These are phyloP conservation scores for Suhomyces sp. DNA, from an alignment of 805 yeast genomes.

Conservation along the genomic window DNA sequence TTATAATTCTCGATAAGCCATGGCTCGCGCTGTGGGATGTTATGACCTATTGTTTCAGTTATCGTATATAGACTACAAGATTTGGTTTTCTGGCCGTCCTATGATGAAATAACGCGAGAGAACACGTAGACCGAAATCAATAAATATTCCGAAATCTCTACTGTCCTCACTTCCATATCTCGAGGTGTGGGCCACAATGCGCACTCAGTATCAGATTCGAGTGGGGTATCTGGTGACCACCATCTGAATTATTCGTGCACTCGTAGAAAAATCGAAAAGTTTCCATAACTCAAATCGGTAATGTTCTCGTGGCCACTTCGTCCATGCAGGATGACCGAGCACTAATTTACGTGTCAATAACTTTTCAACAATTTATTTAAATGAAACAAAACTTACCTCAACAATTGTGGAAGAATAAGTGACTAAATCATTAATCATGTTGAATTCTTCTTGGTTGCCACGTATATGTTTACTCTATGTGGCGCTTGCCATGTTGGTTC, in stretches of 20 bases:
- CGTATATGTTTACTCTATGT: conserved; percentile 24
- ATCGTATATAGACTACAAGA: neutral
- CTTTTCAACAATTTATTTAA: conserved; percentile 2
- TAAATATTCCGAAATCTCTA: neutral
- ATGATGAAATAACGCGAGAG: neutral
- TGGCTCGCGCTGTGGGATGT: neutral
- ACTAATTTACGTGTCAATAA: conserved; percentile 5
- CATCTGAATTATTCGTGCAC: neutral
- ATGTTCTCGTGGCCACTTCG: conserved; percentile 7
- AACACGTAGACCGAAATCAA: neutral
- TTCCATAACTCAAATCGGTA: neutral
- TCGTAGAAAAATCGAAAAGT: neutral
- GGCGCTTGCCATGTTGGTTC: conserved; percentile 35
- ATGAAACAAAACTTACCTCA: neutral
- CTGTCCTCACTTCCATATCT: neutral
- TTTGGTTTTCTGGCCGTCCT: neutral
- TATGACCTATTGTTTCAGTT: neutral
- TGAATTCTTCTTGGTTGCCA: conserved; percentile 14
- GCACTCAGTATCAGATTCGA: neutral
- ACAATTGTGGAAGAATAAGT: neutral
- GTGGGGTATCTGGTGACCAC: neutral
- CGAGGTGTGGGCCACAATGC: neutral
- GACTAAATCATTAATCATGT: conserved; percentile 1
- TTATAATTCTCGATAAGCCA: neutral
- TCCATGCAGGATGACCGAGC: conserved; percentile 1